phyloP scores from a whole-genome alignment of 805 yeast genomes.

The Metschnikowia koreensis region DNA sequence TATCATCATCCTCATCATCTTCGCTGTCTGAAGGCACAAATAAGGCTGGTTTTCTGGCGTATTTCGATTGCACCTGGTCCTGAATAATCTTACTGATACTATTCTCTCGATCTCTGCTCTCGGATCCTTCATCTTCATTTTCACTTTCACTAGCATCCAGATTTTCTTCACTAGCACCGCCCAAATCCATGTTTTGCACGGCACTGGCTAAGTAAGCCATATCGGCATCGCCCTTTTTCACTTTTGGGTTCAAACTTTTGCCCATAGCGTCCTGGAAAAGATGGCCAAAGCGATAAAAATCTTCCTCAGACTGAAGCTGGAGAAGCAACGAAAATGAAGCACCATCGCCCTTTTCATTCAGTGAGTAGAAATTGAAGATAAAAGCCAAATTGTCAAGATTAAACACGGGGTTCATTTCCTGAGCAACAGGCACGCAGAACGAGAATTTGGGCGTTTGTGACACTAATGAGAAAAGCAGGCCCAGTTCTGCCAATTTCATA shows the following conservation, averaged over 20 bases:
- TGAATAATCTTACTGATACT: conserved; percentile 19
- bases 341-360: conserved; percentile 20
- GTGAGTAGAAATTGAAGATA: conserved; percentile 54
- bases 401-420: conserved; percentile 64
- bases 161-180: conserved; percentile 50
- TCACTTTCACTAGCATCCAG: conserved; percentile 29
- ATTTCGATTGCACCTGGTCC: conserved; percentile 5
- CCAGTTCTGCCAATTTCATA: conserved; percentile 41
- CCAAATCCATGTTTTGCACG: conserved; percentile 40
- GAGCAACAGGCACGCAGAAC: conserved; percentile 23
- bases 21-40: conserved; percentile 18
- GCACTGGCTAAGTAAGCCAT: conserved; percentile 8
- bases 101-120: conserved; percentile 21
- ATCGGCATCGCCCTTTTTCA: conserved; percentile 2
- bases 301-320: conserved; percentile 44
- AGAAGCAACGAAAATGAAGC: conserved; percentile 61
- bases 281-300: conserved; percentile 41
- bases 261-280: conserved; percentile 7
- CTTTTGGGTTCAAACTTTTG: conserved; percentile 4
- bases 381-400: conserved; percentile 56
- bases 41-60: background rate
- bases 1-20: conserved; percentile 36
- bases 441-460: conserved; percentile 8
- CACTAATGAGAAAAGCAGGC: conserved; percentile 54
- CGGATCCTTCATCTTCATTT: conserved; percentile 5